Conservation (phyloP, 768 basidiomycete genomes). For the Kwoniella mangroviensis region DNA sequence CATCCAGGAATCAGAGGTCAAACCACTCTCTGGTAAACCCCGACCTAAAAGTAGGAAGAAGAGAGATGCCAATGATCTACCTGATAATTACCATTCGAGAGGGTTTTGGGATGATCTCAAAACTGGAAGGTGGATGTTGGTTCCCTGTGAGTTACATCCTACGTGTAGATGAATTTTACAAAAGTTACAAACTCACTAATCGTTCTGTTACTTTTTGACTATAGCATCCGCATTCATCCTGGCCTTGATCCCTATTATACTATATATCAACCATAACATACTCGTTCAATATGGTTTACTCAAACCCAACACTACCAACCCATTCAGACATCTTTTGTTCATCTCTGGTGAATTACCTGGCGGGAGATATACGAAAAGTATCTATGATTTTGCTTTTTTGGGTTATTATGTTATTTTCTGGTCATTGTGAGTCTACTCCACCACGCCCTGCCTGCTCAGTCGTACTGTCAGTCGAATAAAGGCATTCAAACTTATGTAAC, state of each 20-base stretch:
- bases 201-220: background rate
- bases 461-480: no score
- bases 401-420: constrained; percentile 84
- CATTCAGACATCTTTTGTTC: constrained; percentile 73
- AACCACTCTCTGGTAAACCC: constrained; percentile 28
- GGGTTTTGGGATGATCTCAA: constrained; percentile 65
- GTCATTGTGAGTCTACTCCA: constrained; percentile 64
- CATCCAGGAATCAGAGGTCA: constrained; percentile 27
- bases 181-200: background rate
- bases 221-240: constrained; percentile 50
- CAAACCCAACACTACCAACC: constrained; percentile 64
- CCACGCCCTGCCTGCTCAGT: background rate
- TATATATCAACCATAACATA: constrained; percentile 47
- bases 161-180: background rate
- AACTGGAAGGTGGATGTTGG: constrained; percentile 71
- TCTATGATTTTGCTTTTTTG: constrained; percentile 76
- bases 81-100: constrained; percentile 41
- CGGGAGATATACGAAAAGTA: constrained; percentile 69
- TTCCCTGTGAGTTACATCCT: constrained; percentile 66
- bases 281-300: constrained; percentile 61
- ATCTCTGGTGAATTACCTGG: constrained; percentile 57
- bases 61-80: constrained; percentile 22
- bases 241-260: constrained; percentile 39
- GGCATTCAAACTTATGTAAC: no score
- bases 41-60: constrained; percentile 13